A percentile compares a stretch with the other conserved stretches of the same genome.
phyloP scores from a whole-genome alignment of 495 filamentous ascomycete species.

The Trichoderma parareesei region DNA sequence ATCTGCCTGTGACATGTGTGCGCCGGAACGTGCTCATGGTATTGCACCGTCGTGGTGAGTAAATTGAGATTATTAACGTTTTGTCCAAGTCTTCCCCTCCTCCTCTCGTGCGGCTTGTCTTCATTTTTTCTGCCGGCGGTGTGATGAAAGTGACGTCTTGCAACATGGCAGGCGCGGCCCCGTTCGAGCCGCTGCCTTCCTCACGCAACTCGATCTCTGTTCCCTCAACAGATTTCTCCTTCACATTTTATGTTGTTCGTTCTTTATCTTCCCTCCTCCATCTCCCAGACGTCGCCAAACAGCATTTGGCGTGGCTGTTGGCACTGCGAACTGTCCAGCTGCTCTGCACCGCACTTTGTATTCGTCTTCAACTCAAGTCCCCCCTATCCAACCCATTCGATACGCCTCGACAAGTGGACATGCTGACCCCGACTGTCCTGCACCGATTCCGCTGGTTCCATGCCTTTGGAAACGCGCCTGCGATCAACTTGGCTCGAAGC shows the following conservation, averaged over 20 bases:
- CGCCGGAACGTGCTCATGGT: too few relatives aligned
- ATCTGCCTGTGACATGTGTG: too few relatives aligned
- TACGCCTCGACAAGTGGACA: constrained; percentile 1
- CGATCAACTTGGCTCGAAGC: constrained; percentile 38
- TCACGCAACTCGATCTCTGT: neutral
- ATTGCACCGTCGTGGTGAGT: too few relatives aligned
- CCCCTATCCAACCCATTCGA: neutral
- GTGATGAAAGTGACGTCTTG: neutral
- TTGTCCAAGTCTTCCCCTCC: neutral
- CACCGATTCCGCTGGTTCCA: constrained; percentile 30
- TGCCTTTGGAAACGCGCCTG: constrained; percentile 43
- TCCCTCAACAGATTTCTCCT: neutral
- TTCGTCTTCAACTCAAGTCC: too few relatives aligned
- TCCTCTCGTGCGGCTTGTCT: neutral
- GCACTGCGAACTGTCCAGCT: too few relatives aligned
- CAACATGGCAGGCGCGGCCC: too few relatives aligned
- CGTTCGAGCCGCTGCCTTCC: too few relatives aligned
- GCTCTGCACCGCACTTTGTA: too few relatives aligned
- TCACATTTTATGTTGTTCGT: neutral
- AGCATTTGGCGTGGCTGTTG: too few relatives aligned
- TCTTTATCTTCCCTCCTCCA: neutral
- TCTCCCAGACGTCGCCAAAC: neutral
- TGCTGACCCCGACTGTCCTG: constrained; percentile 20
- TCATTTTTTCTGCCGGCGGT: neutral
- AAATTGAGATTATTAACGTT: neutral